Evolutionary conservation across 106 monocot species (phyloP), one percentile per base, ranked within the genome.

Genomic region (Iris macrosiphon): DNA sequence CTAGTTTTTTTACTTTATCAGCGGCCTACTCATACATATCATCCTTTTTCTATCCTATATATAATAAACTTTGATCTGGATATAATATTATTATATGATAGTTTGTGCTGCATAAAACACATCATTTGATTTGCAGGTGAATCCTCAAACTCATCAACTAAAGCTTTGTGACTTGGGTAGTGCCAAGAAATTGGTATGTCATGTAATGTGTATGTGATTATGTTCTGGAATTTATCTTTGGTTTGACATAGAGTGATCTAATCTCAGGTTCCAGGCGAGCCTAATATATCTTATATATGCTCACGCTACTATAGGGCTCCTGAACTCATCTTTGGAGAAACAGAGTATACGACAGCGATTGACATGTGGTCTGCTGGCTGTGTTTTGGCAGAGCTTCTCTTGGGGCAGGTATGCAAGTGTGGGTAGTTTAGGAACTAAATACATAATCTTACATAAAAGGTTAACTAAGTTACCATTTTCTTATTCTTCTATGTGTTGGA

Each of bases 151-250:
- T 37, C 85, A 85, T 66, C 85, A 85, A 59, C 42, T 85, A 50
- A 85, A 85, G 72, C 68, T 85, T 26, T 85, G 85, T 65, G 85
- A 85, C 44, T 85, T 85, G 70, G 85, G 85, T 14, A 85, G 85
- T 58, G 85, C 85, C 17, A 85, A 85, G 61, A 72, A 70, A 29
- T 61, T 85, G 72, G 84, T 85, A 69, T 46, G 67, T 16, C 8
- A 19, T 31, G n/a, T 48, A 2, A 15, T 59, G 42, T 12, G 28
- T 17, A 43, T 3, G 6, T 59, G 21, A 47, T 53, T 19, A 9
- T 59, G 16, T 10, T 27, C 15, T 42, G 14, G 0, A 50, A 2
- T n/a, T n/a, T n/a, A n/a, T 59, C 10, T 32, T 35, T 29, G 5
- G 14, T 60, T 51, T 62, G 41, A 57, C 25, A 30, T 14, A 14